Conservation (phyloP, 805 yeast species). For the Candida hispaniensis region DNA sequence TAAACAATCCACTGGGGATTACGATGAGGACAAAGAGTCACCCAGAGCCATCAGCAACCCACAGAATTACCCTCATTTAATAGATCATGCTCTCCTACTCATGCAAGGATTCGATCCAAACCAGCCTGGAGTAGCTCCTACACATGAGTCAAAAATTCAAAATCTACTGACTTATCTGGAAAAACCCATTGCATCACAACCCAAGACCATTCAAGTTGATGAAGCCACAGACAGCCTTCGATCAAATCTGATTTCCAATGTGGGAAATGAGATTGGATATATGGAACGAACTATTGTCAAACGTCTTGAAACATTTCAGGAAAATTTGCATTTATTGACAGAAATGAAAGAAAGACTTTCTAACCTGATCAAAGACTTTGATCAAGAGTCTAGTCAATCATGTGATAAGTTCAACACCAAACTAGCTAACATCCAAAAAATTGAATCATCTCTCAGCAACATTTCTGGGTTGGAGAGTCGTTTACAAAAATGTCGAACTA, state of each 20-base stretch:
- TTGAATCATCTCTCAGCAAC: conserved; percentile 21
- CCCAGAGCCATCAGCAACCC: too few relatives aligned
- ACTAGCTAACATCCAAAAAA: conserved; percentile 20
- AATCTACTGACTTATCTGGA: too few relatives aligned
- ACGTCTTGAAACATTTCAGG: conserved; percentile 20
- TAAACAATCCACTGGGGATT: too few relatives aligned
- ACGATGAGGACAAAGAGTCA: too few relatives aligned
- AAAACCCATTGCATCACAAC: too few relatives aligned
- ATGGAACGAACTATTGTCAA: conserved; percentile 14
- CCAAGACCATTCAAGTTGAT: conserved; percentile 6
- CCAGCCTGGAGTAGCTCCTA: too few relatives aligned
- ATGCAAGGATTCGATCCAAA: too few relatives aligned
- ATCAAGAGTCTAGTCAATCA: conserved; percentile 19
- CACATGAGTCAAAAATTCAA: too few relatives aligned
- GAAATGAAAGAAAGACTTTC: conserved; percentile 20
- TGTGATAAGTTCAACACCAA: conserved; percentile 20
- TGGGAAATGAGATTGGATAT: conserved; percentile 12
- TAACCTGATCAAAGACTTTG: conserved; percentile 20
- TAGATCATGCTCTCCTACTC: too few relatives aligned
- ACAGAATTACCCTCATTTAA: too few relatives aligned
- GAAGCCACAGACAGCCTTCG: conserved; percentile 12
- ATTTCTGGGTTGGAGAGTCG: conserved; percentile 23
- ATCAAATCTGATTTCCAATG: conserved; percentile 11
- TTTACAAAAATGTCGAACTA: conserved; percentile 20
- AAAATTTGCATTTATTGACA: conserved; percentile 23